Evolutionary conservation across 306 rosid genomes (phyloP).

Genomic region (Oemleria cerasiformis): DNA sequence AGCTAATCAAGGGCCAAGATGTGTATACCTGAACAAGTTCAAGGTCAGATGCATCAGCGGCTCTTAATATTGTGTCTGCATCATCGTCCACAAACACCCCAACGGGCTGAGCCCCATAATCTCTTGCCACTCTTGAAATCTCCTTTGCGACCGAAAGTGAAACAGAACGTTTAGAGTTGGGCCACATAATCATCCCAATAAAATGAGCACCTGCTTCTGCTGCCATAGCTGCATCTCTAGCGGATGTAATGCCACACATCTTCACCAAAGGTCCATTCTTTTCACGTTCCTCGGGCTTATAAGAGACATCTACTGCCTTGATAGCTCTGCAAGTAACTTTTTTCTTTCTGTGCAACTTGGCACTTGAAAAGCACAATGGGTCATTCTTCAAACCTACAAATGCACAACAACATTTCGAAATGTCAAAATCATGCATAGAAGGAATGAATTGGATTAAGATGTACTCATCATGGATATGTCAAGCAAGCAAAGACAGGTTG

Average conservation of each 20-base stretch:
- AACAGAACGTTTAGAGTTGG: constrained; percentile 87
- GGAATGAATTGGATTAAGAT: background rate
- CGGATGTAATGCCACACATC: constrained; percentile 95
- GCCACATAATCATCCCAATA: constrained; percentile 94
- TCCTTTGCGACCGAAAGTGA: constrained; percentile 80
- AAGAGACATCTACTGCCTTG: constrained; percentile 33
- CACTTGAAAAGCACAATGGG: constrained; percentile 33
- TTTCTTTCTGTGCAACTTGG: constrained; percentile 27
- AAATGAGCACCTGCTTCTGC: constrained; percentile 96
- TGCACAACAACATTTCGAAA: constrained; percentile 2
- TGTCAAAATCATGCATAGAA: background rate
- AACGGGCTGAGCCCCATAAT: constrained; percentile 76
- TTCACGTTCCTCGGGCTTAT: constrained; percentile 30
- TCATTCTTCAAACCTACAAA: constrained; percentile 44
- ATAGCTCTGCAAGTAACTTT: constrained; percentile 41
- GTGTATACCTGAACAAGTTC: constrained; percentile 72
- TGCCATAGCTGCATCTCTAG: constrained; percentile 86
- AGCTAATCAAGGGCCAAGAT: background rate
- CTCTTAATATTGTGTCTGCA: constrained; percentile 63
- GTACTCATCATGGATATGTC: background rate
- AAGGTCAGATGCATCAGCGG: constrained; percentile 62
- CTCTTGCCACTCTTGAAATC: constrained; percentile 80
- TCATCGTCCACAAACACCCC: constrained; percentile 94
- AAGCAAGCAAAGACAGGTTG: constrained; percentile 6
- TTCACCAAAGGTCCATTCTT: constrained; percentile 62